These are phyloP conservation scores for Trametes meyenii DNA, from an alignment of 768 basidiomycete species.

Conservation along the genomic window DNA sequence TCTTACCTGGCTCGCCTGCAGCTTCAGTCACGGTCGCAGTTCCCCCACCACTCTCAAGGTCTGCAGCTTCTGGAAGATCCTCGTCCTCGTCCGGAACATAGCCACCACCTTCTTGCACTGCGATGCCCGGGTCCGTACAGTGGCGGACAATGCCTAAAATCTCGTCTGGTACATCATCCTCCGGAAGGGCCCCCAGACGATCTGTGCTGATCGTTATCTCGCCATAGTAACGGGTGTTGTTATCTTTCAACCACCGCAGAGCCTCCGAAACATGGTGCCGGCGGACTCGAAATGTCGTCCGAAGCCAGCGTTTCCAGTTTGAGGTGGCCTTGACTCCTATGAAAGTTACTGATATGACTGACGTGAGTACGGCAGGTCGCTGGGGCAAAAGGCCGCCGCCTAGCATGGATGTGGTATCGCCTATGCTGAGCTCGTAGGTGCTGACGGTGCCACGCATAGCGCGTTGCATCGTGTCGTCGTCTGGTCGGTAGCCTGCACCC, in stretches of 20 bases:
- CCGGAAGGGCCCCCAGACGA: constrained; percentile 32
- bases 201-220: constrained; percentile 31
- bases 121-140: constrained; percentile 19
- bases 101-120: constrained; percentile 27
- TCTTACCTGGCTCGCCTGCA: too few relatives aligned
- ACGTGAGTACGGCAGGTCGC: not conserved
- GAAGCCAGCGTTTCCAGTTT: constrained; percentile 33
- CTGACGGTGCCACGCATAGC: constrained; percentile 42
- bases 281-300: constrained; percentile 37
- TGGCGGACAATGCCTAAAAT: constrained; percentile 7
- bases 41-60: too few relatives aligned
- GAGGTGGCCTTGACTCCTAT: constrained; percentile 32
- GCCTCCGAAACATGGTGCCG: constrained; percentile 34
- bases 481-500: not conserved
- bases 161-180: constrained; percentile 39
- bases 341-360: constrained; percentile 39
- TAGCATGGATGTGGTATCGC: constrained; percentile 32
- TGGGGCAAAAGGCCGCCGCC: not conserved
- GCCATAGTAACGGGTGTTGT: constrained; percentile 39
- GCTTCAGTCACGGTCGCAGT: too few relatives aligned
- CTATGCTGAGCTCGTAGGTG: constrained; percentile 33
- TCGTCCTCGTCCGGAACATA: constrained; percentile 33
- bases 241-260: constrained; percentile 39
- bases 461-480: constrained; percentile 1
- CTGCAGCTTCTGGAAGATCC: too few relatives aligned